Conservation (phyloP, 352 stramenopile genomes). For the Pythium aristosporum region DNA sequence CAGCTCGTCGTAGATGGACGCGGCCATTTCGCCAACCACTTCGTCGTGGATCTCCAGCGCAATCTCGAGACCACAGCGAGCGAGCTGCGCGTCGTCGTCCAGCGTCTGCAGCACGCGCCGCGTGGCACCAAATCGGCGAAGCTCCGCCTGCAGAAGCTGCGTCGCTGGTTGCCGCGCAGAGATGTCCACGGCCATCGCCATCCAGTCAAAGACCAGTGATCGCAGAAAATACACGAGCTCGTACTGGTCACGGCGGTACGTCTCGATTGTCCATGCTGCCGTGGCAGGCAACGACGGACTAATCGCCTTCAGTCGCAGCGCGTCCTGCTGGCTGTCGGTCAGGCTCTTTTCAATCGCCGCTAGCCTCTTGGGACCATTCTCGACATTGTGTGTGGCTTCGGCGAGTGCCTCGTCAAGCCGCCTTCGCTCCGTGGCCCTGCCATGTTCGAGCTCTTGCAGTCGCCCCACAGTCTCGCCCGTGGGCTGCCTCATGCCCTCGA, state of each 20-base stretch:
- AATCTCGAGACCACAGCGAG: slow-evolving; percentile 11
- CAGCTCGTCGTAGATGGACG: slow-evolving; percentile 42
- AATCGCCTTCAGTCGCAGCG: not conserved
- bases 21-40: slow-evolving; percentile 32
- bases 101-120: slow-evolving; percentile 25
- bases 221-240: slow-evolving; percentile 41
- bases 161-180: slow-evolving; percentile 26
- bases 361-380: slow-evolving; percentile 22
- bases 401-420: slow-evolving; percentile 29
- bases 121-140: slow-evolving; percentile 30
- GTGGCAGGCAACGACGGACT: slow-evolving; percentile 19
- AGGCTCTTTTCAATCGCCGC: slow-evolving; percentile 33
- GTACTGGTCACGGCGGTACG: slow-evolving; percentile 38
- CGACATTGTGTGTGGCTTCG: slow-evolving; percentile 31
- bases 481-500: slow-evolving; percentile 34
- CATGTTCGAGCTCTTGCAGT: slow-evolving; percentile 29
- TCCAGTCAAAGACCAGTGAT: slow-evolving; percentile 42
- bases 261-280: slow-evolving; percentile 40
- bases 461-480: slow-evolving; percentile 33
- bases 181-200: slow-evolving; percentile 30
- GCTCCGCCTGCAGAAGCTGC: slow-evolving; percentile 31
- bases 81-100: slow-evolving; percentile 20
- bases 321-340: slow-evolving; percentile 29
- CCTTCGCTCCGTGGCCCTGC: slow-evolving; percentile 28
- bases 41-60: slow-evolving; percentile 30